Percentiles rank a stretch among this genome's conserved stretches.
phyloP scores from a whole-genome alignment of 129 eudicot genomes.

The Sambucus nigra region DNA sequence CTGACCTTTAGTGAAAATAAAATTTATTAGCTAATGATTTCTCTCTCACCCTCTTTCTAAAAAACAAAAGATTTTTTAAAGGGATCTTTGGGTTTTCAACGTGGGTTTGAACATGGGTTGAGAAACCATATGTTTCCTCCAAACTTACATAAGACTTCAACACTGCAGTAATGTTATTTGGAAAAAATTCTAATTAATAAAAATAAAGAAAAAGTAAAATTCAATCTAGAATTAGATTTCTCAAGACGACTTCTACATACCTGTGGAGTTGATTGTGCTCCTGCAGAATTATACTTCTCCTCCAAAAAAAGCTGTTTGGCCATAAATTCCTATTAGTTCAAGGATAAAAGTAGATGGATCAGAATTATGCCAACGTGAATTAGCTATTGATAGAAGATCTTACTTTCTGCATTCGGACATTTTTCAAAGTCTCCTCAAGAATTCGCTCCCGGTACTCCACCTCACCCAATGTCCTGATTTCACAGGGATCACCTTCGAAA shows the following conservation, averaged over 20 bases:
- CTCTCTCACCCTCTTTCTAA: no score
- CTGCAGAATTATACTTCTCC: constrained; percentile 28
- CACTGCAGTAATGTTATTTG: no score
- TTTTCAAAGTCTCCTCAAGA: constrained; percentile 51
- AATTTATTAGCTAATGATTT: no score
- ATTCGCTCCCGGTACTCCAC: constrained; percentile 59
- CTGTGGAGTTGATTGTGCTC: constrained; percentile 33
- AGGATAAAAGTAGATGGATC: not conserved
- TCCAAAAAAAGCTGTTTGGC: constrained; percentile 38
- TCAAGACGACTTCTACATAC: constrained; percentile 8
- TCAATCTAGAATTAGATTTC: not conserved
- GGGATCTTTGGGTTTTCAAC: no score
- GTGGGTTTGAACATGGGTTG: no score
- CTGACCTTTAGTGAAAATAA: no score
- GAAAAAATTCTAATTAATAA: no score
- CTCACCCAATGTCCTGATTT: constrained; percentile 49
- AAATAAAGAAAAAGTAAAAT: no score
- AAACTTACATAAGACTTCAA: no score
- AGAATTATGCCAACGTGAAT: not conserved
- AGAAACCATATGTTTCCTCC: no score
- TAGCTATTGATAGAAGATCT: not conserved
- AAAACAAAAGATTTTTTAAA: no score
- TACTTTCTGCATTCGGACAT: constrained; percentile 49
- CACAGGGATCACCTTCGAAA: constrained; percentile 60
- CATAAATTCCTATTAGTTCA: not conserved